Evolutionary conservation across 164 flowering plant species (phyloP), one percentile per base, ranked within the genome.

Genomic region (Stephania japonica): DNA sequence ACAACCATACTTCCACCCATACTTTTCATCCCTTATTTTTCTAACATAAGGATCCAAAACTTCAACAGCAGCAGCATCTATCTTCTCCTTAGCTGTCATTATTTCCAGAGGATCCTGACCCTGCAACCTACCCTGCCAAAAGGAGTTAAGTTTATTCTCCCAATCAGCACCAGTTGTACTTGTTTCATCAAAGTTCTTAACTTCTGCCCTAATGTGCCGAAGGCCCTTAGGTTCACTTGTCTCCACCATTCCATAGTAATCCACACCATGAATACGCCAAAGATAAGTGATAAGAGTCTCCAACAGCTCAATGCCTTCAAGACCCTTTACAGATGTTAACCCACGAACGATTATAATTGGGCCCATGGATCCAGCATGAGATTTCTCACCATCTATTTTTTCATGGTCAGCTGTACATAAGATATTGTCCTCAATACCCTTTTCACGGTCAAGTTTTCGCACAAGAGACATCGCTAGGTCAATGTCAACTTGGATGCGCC

Each of bases 1-100:
- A 83, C 99, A 96, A 59, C 99, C 99, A 86, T 93, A 96, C 81
- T 96, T 96, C 99, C 99, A 96, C 4, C 99, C 99, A 78, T 96
- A 96, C 76, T 96, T 96, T 77, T 96, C 99, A 84, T 96, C 99
- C 83, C 97, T 90, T 65, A 96, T 96, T 81, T 96, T 96, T 38
- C 99, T 85, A 10, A 93, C 97, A 78, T 80, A 83, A 13, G 99
- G 99, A 80, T 96, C 98, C 69, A 96, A 78, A 47, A 77, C 91
- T 79, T 96, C 97, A 81, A 71, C 83, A 73, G 98, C 91, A 74
- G 93, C 87, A 7, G 91, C 94, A 76, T 96, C 98, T 76, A 96
- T 85, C 85, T 91, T 96, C 24, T 96, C 99, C 80, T 93, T 96
- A 7, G 91, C 97, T 69, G 97, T 86, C 98, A 89, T 91, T 65